Evolutionary conservation across 345 rosid species (phyloP).

Genomic region (Rubroshorea leprosula): DNA sequence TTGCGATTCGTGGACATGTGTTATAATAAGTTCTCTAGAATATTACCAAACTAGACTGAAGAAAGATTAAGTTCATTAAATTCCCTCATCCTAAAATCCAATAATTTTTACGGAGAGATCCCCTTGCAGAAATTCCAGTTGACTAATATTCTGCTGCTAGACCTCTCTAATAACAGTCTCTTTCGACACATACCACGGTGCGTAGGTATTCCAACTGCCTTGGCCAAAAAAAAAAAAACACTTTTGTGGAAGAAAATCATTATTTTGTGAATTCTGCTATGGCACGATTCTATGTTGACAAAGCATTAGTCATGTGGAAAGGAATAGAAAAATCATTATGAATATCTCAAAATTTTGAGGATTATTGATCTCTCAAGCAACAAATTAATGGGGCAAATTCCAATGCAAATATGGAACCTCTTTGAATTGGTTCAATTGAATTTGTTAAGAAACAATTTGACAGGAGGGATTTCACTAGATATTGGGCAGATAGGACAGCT

Average conservation of each 20-base stretch:
- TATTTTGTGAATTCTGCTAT: neutral
- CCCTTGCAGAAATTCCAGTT: neutral
- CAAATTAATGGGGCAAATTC: conserved; percentile 9
- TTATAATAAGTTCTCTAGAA: conserved; percentile 15
- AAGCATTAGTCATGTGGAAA: neutral
- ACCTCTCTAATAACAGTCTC: neutral
- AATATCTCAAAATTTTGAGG: neutral
- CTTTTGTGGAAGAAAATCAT: neutral
- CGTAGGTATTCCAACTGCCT: neutral
- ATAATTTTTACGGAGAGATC: neutral
- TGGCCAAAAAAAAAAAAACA: neutral
- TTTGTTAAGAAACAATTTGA: conserved; percentile 14
- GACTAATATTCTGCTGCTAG: neutral
- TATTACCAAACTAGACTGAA: conserved; percentile 22
- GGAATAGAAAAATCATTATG: neutral
- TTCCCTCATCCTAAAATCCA: neutral
- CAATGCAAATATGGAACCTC: conserved; percentile 1
- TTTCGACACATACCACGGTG: neutral
- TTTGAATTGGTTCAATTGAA: conserved; percentile 8
- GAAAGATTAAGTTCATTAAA: neutral
- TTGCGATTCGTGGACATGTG: conserved; percentile 17
- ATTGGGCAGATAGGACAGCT: conserved; percentile 3
- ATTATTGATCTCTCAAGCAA: conserved; percentile 17
- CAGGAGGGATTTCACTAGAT: conserved; percentile 5
- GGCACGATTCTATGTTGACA: neutral